Base-by-base conservation (phyloP, 2,329 filamentous ascomycete genomes). In the Monosporascus cannonballus region DNA sequence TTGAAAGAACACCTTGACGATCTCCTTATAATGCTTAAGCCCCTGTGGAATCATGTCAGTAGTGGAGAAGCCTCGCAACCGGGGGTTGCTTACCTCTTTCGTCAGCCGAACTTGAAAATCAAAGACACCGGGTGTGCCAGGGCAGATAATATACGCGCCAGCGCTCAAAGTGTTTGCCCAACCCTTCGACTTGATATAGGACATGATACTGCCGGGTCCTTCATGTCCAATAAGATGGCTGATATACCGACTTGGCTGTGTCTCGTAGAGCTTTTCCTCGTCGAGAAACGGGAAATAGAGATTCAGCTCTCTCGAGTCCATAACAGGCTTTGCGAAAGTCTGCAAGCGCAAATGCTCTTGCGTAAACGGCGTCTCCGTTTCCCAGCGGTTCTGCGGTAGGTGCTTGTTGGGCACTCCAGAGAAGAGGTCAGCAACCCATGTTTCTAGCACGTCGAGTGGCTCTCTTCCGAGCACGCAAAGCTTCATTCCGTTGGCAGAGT, bases 401-500 rank as follows among this genome's bases (percentile, higher is more conserved):
- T 91, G 76, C 72, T 96, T 93, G 74, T 96, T 93, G 53, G 83
- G 82, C 18, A 96, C 84, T 51, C 79, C 81, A 0, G 89, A 85
- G 68, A 96, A 96, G 54, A 96, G 76, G 61, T 96, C 89, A 3
- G 83, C 79, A 1, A 89, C 88, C 92, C 91, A 96, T 51, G 80
- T 75, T 69, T 96, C 87, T 52, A 96, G 75, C 18, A 90, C 82
- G 62, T 96, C 90, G 54, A 96, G 76, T 6, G 84, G 77, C 68
- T 96, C 92, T 49, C 87, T 81, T 1, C 92, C 92, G 22, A 96
- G 72, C 4, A 96, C 84, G 38, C 92, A 90, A 48, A 96, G 76
- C 76, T 96, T 96, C 89, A 96, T 96, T 39, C 85, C 81, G 66
- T 96, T 96, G 54, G 92, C 89, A 1, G 92, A 96, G 71, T 96